Evolutionary conservation across 768 basidiomycete species (phyloP).

Genomic region (Dioszegia aurantiaca): DNA sequence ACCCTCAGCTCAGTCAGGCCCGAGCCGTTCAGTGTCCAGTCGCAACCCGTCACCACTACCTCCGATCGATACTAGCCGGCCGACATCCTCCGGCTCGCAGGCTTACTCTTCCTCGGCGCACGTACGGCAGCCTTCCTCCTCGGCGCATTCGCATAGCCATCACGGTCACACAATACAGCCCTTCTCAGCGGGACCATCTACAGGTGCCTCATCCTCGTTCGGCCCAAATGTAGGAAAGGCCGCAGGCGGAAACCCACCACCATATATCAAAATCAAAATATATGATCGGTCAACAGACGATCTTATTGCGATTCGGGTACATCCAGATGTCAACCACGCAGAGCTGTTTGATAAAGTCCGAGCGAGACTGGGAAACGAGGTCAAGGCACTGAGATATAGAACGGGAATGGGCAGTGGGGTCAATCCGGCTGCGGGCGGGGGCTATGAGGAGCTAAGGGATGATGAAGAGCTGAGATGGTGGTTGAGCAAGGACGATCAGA

Average conservation of each 20-base stretch:
- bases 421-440: conserved; percentile 15
- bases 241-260: conserved; percentile 48
- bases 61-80: conserved; percentile 26
- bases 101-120: conserved; percentile 1
- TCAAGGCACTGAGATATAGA: conserved; percentile 69
- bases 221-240: not conserved
- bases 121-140: conserved; percentile 6
- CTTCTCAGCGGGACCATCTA: conserved; percentile 26
- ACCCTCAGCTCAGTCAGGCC: not conserved
- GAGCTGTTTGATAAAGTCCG: conserved; percentile 92
- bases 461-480: conserved; percentile 48
- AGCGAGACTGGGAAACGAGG: conserved; percentile 72
- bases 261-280: conserved; percentile 98
- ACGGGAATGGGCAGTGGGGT: conserved; percentile 26
- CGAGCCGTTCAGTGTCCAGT: conserved; percentile 19
- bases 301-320: conserved; percentile 92
- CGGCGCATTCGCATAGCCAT: conserved; percentile 2
- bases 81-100: conserved; percentile 7
- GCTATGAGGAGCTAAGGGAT: conserved; percentile 45
- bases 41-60: conserved; percentile 34
- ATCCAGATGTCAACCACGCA: conserved; percentile 77
- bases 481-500: conserved; percentile 49
- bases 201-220: conserved; percentile 20
- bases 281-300: conserved; percentile 92
- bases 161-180: conserved; percentile 14